phyloP scores from a whole-genome alignment of 257 asterid genomes.

The Prunella vulgaris region DNA sequence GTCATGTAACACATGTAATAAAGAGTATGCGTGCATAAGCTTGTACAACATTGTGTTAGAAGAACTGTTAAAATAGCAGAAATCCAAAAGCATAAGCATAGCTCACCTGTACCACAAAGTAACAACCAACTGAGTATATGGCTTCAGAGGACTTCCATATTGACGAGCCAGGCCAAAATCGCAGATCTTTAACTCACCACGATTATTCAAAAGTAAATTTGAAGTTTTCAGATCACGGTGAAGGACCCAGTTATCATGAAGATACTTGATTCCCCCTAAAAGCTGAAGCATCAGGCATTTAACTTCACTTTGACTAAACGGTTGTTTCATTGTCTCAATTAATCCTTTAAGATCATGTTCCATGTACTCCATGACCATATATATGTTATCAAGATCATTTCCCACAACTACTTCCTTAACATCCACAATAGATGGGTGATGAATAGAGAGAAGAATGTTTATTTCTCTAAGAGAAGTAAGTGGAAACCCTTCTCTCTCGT shows the following conservation, averaged over 20 bases:
- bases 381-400: slow-evolving; percentile 66
- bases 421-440: slow-evolving; percentile 79
- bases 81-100: background rate
- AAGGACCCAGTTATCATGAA: slow-evolving; percentile 86
- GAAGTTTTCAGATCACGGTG: slow-evolving; percentile 91
- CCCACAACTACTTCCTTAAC: slow-evolving; percentile 91
- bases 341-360: slow-evolving; percentile 83
- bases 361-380: slow-evolving; percentile 96
- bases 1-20: background rate
- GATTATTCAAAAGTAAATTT: slow-evolving; percentile 67
- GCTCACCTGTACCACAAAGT: slow-evolving; percentile 94
- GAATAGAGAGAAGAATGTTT: slow-evolving; percentile 69
- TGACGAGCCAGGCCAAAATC: slow-evolving; percentile 95
- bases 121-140: slow-evolving; percentile 82
- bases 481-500: slow-evolving; percentile 89
- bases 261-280: slow-evolving; percentile 65
- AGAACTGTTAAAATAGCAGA: background rate
- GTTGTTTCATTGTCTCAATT: slow-evolving; percentile 77
- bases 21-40: background rate
- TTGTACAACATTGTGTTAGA: background rate
- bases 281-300: slow-evolving; percentile 91
- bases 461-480: slow-evolving; percentile 81
- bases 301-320: slow-evolving; percentile 78
- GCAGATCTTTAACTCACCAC: slow-evolving; percentile 81
- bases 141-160: slow-evolving; percentile 82